These are phyloP conservation scores for Echinosophora koreensis DNA, from an alignment of 306 rosid species.

Conservation along the genomic window DNA sequence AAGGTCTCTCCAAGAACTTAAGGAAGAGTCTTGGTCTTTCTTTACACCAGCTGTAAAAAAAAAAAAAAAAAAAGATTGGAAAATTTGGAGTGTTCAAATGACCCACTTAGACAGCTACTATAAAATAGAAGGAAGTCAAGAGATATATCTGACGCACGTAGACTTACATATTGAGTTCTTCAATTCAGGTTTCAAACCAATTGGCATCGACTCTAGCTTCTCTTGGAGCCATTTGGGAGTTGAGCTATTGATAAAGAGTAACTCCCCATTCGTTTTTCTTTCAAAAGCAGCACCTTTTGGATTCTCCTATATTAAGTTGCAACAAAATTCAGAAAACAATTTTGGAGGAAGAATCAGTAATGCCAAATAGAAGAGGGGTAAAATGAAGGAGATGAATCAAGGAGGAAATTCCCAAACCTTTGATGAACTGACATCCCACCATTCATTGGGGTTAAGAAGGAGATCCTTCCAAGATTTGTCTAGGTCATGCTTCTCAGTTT, in stretches of 20 bases:
- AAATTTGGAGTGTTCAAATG: slow-evolving; percentile 17
- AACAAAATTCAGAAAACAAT: neutral
- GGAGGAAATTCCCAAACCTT: slow-evolving; percentile 37
- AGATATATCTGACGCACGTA: slow-evolving; percentile 9
- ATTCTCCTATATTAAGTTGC: slow-evolving; percentile 44
- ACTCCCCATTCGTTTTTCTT: slow-evolving; percentile 41
- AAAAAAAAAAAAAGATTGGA: slow-evolving; percentile 3
- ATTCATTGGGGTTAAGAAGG: slow-evolving; percentile 39
- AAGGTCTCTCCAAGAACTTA: slow-evolving; percentile 66
- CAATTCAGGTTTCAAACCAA: slow-evolving; percentile 49
- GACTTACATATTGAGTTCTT: slow-evolving; percentile 44
- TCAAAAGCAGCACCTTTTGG: slow-evolving; percentile 44
- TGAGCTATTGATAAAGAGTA: slow-evolving; percentile 36
- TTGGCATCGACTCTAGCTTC: slow-evolving; percentile 32
- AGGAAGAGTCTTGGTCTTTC: slow-evolving; percentile 14
- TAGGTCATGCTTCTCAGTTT: slow-evolving; percentile 25
- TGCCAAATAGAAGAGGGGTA: slow-evolving; percentile 19
- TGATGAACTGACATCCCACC: slow-evolving; percentile 41
- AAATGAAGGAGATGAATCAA: slow-evolving; percentile 8
- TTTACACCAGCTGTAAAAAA: slow-evolving; percentile 46
- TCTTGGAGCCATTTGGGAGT: slow-evolving; percentile 42
- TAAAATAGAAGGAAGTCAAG: neutral
- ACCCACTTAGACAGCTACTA: slow-evolving; percentile 36
- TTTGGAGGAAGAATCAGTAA: neutral
- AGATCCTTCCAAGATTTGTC: slow-evolving; percentile 48